Evolutionary conservation across 345 rosid genomes (phyloP).

Genomic region (Boechera stricta): DNA sequence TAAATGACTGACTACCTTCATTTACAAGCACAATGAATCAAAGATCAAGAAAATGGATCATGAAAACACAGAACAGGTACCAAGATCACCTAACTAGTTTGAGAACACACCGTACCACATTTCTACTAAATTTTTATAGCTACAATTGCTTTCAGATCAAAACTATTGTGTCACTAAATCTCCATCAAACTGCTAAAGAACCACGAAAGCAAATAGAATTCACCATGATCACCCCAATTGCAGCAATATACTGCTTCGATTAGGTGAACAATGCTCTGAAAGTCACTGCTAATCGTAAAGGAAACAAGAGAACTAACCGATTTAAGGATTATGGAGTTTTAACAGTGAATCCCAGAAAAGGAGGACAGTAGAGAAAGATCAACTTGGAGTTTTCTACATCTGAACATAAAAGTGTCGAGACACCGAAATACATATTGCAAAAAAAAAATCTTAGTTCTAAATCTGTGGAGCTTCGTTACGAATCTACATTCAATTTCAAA

Average conservation of each 20-base stretch:
- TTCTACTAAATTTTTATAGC: not conserved
- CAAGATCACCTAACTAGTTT: not conserved
- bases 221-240: not conserved
- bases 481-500: slow-evolving; percentile 36
- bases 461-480: slow-evolving; percentile 22
- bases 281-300: not conserved
- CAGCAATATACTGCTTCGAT: slow-evolving; percentile 17
- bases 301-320: slow-evolving; percentile 7
- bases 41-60: slow-evolving; percentile 21
- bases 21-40: not conserved
- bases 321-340: not conserved
- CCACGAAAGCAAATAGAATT: slow-evolving; percentile 5
- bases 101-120: not conserved
- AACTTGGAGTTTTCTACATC: slow-evolving; percentile 25
- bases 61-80: slow-evolving; percentile 3
- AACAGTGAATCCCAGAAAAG: slow-evolving; percentile 14
- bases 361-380: slow-evolving; percentile 25
- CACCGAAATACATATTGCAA: slow-evolving; percentile 10
- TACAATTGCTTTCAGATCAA: slow-evolving; percentile 4
- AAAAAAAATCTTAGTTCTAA: not conserved
- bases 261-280: not conserved
- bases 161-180: not conserved
- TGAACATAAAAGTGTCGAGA: slow-evolving; percentile 18
- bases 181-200: not conserved
- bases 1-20: slow-evolving; percentile 2